Percentiles rank a stretch among this genome's conserved stretches.
These are phyloP conservation scores for Claviceps arundinis DNA, from an alignment of 2,329 filamentous ascomycete species.

Conservation along the genomic window DNA sequence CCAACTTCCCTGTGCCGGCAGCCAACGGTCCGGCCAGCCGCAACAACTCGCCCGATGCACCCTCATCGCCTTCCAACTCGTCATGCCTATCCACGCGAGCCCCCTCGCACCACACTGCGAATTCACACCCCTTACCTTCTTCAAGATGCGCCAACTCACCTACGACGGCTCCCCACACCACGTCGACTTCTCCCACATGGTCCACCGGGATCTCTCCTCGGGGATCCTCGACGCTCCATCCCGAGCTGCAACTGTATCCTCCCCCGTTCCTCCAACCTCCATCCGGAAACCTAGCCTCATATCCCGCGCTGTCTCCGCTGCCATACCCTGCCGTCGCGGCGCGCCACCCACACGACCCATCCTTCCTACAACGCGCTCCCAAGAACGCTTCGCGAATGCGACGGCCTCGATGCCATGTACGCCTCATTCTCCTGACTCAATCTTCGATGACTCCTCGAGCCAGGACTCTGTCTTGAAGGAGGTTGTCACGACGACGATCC, in stretches of 20 bases:
- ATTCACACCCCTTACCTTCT: slow-evolving; percentile 50
- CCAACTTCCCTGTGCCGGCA: slow-evolving; percentile 24
- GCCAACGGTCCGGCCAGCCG: neutral
- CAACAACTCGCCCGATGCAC: slow-evolving; percentile 8
- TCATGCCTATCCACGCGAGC: slow-evolving; percentile 47
- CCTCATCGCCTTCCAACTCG: slow-evolving; percentile 44
- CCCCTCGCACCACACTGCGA: slow-evolving; percentile 37
- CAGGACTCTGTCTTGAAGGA: slow-evolving; percentile 10
- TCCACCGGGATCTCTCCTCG: slow-evolving; percentile 44
- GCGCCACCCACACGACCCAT: no score
- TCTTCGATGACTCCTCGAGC: neutral
- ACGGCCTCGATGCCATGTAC: no score
- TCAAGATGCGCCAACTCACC: slow-evolving; percentile 52
- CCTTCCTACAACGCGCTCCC: no score
- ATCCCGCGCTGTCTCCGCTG: neutral
- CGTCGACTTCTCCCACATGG: slow-evolving; percentile 43
- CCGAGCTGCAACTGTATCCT: neutral
- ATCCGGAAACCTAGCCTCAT: no score
- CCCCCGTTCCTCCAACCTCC: no score
- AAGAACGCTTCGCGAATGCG: no score
- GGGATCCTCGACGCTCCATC: slow-evolving; percentile 11
- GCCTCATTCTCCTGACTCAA: no score
- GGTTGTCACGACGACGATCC: slow-evolving; percentile 3
- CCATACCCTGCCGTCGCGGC: neutral
- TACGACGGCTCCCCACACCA: slow-evolving; percentile 35